Conservation (phyloP, 495 filamentous ascomycete genomes). For the Penicillium mononematosum region DNA sequence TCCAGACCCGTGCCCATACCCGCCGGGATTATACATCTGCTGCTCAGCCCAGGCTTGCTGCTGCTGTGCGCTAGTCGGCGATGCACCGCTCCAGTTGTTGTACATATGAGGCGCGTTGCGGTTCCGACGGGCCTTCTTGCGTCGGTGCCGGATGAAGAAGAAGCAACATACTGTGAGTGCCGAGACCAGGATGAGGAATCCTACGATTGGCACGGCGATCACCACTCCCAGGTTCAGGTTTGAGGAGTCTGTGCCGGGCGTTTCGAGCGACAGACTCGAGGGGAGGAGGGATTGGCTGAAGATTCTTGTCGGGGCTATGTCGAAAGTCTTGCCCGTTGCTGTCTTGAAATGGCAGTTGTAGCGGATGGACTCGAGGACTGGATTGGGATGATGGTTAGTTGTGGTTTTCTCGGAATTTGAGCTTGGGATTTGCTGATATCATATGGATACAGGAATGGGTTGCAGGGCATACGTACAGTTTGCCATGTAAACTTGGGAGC, state of each 20-base stretch:
- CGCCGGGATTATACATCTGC: constrained; percentile 7
- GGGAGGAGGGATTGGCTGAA: constrained; percentile 44
- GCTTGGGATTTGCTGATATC: background rate
- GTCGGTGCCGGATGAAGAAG: constrained; percentile 41
- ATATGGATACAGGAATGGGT: constrained; percentile 1
- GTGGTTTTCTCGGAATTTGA: background rate
- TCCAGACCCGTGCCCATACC: constrained; percentile 18
- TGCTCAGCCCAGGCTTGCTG: constrained; percentile 25
- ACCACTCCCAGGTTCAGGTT: constrained; percentile 41
- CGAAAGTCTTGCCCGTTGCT: constrained; percentile 34
- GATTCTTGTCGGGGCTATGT: constrained; percentile 43
- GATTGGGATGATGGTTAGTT: background rate
- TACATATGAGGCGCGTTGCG: constrained; percentile 27
- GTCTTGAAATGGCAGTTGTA: constrained; percentile 50
- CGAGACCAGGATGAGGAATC: constrained; percentile 37
- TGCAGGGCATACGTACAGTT: constrained; percentile 46
- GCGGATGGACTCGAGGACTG: constrained; percentile 52
- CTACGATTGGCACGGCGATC: constrained; percentile 47
- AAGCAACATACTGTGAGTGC: constrained; percentile 32
- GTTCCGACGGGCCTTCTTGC: constrained; percentile 29
- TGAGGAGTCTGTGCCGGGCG: constrained; percentile 20
- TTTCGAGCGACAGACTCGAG: constrained; percentile 34
- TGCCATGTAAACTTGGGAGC: constrained; percentile 44
- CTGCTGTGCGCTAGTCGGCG: constrained; percentile 22
- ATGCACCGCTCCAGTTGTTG: constrained; percentile 29